phyloP scores from a whole-genome alignment of 164 flowering plant species.

The Vitis rupestris region DNA sequence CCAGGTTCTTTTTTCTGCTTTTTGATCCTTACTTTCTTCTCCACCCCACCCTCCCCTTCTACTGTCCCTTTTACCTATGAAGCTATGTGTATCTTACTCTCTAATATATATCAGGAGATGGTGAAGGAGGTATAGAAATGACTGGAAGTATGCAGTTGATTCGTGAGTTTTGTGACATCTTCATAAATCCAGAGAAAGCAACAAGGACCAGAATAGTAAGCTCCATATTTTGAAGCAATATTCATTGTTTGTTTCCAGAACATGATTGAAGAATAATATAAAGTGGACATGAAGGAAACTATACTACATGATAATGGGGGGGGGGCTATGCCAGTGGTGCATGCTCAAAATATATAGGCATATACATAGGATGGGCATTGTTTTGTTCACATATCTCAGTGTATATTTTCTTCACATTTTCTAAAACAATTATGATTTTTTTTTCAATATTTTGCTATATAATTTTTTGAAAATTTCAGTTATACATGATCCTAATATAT shows the following conservation, averaged over 20 bases:
- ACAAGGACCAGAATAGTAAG: slow-evolving; percentile 82
- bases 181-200: slow-evolving; percentile 66
- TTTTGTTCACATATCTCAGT: too few species aligned
- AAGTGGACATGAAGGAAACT: neutral
- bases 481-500: too few species aligned
- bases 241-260: too few species aligned
- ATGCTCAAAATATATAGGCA: too few species aligned
- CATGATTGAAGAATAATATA: too few species aligned
- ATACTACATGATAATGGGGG: neutral
- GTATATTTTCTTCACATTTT: too few species aligned
- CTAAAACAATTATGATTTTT: too few species aligned
- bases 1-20: slow-evolving; percentile 52
- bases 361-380: too few species aligned
- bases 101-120: slow-evolving; percentile 65
- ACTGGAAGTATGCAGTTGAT: slow-evolving; percentile 86
- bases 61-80: neutral
- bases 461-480: too few species aligned
- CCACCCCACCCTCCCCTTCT: neutral
- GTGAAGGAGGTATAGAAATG: slow-evolving; percentile 98
- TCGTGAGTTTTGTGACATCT: slow-evolving; percentile 82
- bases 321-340: too few species aligned
- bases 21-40: neutral
- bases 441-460: too few species aligned
- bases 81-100: neutral
- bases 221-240: too few species aligned